These are phyloP conservation scores for Heterobasidion irregulare DNA, from an alignment of 1,284 basidiomycete genomes.

Conservation along the genomic window DNA sequence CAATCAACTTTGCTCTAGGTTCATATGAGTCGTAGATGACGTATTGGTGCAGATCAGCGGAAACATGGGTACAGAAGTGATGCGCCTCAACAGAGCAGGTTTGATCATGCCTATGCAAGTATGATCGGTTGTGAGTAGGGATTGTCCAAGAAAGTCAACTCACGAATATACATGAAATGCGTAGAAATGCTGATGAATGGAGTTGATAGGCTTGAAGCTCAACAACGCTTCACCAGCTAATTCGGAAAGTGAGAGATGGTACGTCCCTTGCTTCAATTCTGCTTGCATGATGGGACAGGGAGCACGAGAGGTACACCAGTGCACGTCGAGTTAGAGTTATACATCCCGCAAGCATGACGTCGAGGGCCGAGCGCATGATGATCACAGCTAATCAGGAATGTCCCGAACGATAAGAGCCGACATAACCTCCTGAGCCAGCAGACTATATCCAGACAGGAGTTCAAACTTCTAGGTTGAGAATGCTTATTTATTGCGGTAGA, in stretches of 20 bases:
- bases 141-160: constrained; percentile 3
- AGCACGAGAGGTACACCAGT: not conserved
- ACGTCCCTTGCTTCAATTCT: constrained; percentile 18
- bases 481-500: too few species aligned
- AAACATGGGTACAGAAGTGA: constrained; percentile 33
- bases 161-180: constrained; percentile 31
- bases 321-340: not conserved
- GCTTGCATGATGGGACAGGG: constrained; percentile 13
- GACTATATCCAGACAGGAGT: too few species aligned
- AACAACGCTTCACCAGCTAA: constrained; percentile 30
- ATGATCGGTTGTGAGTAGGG: not conserved
- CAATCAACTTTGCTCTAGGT: constrained; percentile 37
- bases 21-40: constrained; percentile 38
- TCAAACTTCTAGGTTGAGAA: too few species aligned
- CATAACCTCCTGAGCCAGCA: too few species aligned
- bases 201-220: constrained; percentile 36
- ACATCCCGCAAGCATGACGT: not conserved
- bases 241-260: constrained; percentile 19
- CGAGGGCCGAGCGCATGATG: too few species aligned
- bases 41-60: constrained; percentile 22
- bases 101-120: constrained; percentile 23
- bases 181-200: constrained; percentile 41
- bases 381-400: too few species aligned
- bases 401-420: too few species aligned
- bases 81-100: constrained; percentile 31